Base-by-base conservation (phyloP, 257 asterid genomes). In the Cruciata laevipes region DNA sequence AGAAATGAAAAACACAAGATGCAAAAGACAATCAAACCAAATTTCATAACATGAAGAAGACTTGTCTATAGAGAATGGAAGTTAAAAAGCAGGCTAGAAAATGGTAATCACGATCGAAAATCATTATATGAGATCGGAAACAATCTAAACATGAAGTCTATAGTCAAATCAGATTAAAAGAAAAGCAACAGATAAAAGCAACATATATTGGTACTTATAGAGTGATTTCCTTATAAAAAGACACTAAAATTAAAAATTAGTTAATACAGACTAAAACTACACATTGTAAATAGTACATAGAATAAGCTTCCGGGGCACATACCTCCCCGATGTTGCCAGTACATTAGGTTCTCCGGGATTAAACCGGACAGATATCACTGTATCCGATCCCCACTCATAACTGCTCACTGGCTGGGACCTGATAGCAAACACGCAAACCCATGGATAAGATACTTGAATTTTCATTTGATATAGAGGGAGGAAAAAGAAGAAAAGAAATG, bases 321-420 rank as follows among this genome's bases (percentile, higher is more conserved):
- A 90, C 99, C 97, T 90, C 69, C 84, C 90, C 58, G 99, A 88
- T 65, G 99, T 76, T 71, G 97, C 96, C 78, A 94, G 78, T 66
- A 88, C 57, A 74, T 89, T 83, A 49, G 97, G 99, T 76, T 87
- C 97, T 76, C 92, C 99, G 52, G 95, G 96, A 79, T 90, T 94
- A 79, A 94, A 94, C 44, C 95, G 95, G 61, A 90, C 82, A 31
- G 97, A 88, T 82, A 85, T 81, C 72, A 72, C 81, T 13, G 96
- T 81, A 69, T 78, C 88, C 31, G 74, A 82, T 38, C 99, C 95
- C 97, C 97, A 90, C 63, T 83, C 89, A 61, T 84, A 94, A 77
- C 83, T 94, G 76, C 77, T 86, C 64, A 94, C 84, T 23, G 99
- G 97, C 77, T 90, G 96, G 74, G 97, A 87, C 84, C 99, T 94